A percentile compares a stretch with the other conserved stretches of the same genome.
Conservation (phyloP, 306 rosid species). For the Quercus variabilis region DNA sequence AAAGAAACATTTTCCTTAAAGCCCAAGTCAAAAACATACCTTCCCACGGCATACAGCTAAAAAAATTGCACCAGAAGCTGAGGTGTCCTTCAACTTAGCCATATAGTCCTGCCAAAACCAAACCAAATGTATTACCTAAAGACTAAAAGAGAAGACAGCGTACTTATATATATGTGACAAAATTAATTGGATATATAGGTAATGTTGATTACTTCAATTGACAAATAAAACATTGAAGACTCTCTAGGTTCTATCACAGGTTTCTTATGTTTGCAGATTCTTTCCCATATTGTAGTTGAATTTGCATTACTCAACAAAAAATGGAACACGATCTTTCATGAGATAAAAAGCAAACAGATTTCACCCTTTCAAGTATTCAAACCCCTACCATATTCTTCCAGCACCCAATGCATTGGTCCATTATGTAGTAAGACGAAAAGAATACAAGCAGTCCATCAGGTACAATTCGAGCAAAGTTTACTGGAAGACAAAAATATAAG, state of each 20-base stretch:
- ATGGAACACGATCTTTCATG: conserved; percentile 8
- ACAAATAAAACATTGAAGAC: conserved; percentile 66
- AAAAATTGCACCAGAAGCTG: conserved; percentile 86
- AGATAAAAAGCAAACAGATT: conserved; percentile 22
- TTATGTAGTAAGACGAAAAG: conserved; percentile 88
- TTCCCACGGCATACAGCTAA: conserved; percentile 98
- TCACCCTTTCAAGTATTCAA: conserved; percentile 12
- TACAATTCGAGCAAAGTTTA: conserved; percentile 88
- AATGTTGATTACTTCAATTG: conserved; percentile 67
- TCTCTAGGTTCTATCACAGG: conserved; percentile 95
- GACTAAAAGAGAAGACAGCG: conserved; percentile 14
- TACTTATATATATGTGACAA: conserved; percentile 16
- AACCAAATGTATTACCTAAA: conserved; percentile 6
- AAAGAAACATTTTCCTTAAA: not conserved
- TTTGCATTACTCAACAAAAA: conserved; percentile 54
- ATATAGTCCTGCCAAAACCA: conserved; percentile 71
- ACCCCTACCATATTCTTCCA: conserved; percentile 74
- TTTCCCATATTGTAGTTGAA: conserved; percentile 88
- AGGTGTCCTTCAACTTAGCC: conserved; percentile 72
- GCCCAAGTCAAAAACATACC: conserved; percentile 46
- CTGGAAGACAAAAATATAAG: conserved; percentile 48
- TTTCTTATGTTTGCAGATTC: conserved; percentile 85
- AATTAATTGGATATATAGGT: conserved; percentile 8
- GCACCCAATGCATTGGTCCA: conserved; percentile 83
- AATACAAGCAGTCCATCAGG: conserved; percentile 95